These are phyloP conservation scores for Tilletia horrida DNA, from an alignment of 1,284 basidiomycete species.

Conservation along the genomic window DNA sequence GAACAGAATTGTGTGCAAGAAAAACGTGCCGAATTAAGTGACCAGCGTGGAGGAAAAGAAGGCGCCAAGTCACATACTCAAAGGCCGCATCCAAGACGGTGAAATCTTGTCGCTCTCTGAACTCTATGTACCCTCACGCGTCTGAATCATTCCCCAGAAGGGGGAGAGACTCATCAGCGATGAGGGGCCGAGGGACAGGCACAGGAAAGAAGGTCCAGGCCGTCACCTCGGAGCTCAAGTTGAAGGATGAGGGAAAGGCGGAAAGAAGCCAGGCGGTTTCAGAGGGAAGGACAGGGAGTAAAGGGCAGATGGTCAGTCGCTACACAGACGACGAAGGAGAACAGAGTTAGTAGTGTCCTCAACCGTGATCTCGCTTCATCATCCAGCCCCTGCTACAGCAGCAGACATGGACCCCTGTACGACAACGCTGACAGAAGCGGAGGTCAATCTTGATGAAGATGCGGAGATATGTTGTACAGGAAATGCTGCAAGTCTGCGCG, in stretches of 20 bases:
- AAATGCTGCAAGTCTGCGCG: background rate
- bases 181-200: slow-evolving; percentile 12
- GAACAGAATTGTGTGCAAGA: background rate
- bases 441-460: background rate
- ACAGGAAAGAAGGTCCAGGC: slow-evolving; percentile 3
- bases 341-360: background rate
- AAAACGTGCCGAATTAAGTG: slow-evolving; percentile 11
- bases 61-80: slow-evolving; percentile 11
- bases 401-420: too few species aligned
- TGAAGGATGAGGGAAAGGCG: background rate
- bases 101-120: too few species aligned
- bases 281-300: background rate
- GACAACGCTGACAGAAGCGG: too few species aligned
- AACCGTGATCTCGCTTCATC: too few species aligned
- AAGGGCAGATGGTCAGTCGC: background rate
- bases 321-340: too few species aligned
- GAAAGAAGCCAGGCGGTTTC: background rate
- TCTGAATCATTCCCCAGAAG: background rate
- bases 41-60: background rate
- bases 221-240: slow-evolving; percentile 16
- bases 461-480: background rate
- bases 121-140: background rate
- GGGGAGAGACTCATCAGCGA: background rate
- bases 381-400: too few species aligned
- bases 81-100: slow-evolving; percentile 1